A percentile compares a stretch with the other conserved stretches of the same genome.
Evolutionary conservation across 768 basidiomycete species (phyloP).

Genomic region (Dacryopinax spathularia): DNA sequence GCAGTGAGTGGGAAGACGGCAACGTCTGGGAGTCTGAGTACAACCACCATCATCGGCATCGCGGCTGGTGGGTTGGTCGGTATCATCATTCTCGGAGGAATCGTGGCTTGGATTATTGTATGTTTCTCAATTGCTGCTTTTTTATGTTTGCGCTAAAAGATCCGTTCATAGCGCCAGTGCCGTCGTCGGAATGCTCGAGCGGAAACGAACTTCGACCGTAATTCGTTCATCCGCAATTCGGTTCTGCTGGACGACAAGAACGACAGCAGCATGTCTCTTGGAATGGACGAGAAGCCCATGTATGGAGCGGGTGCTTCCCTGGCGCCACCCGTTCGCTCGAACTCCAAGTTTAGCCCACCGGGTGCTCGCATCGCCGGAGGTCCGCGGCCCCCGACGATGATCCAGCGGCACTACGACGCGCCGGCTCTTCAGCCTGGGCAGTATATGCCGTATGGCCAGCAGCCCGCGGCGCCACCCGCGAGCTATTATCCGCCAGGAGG

Average conservation of each 20-base stretch:
- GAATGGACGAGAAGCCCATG: not conserved
- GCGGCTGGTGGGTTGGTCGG: conserved; percentile 26
- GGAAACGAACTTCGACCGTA: conserved; percentile 33
- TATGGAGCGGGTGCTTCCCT: not conserved
- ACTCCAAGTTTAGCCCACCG: not conserved
- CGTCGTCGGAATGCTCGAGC: conserved; percentile 2
- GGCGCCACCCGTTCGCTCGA: not conserved
- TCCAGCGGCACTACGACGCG: conserved; percentile 30
- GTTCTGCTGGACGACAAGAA: conserved; percentile 35
- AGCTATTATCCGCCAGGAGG: not conserved
- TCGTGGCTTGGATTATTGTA: conserved; percentile 26
- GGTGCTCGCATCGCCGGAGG: not conserved
- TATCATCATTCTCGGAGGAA: conserved; percentile 21
- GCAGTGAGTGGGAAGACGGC: not conserved
- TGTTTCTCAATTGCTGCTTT: conserved; percentile 11
- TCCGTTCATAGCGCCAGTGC: conserved; percentile 15
- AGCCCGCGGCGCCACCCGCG: not conserved
- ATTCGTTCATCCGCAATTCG: conserved; percentile 49
- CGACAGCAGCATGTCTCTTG: not conserved
- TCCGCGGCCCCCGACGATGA: conserved; percentile 52
- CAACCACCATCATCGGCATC: conserved; percentile 24
- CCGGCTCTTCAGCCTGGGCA: conserved; percentile 2
- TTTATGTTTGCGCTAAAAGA: not conserved
- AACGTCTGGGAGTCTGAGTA: conserved; percentile 11
- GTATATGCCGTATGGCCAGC: not conserved